Evolutionary conservation across 768 basidiomycete species (phyloP).

Genomic region (Ramaria rubella): DNA sequence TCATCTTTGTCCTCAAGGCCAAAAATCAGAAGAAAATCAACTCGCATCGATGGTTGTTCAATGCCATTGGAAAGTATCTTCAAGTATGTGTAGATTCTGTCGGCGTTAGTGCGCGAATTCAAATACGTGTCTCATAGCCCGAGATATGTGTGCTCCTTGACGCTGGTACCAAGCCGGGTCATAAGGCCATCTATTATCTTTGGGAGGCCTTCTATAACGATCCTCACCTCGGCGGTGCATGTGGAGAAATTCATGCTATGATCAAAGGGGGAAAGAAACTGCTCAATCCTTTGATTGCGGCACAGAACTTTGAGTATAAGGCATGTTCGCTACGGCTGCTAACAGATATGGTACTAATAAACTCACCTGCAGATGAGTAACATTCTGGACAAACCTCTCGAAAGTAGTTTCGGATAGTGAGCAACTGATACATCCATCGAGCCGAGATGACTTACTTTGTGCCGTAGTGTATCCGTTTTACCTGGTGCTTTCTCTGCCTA

Average conservation of each 20-base stretch:
- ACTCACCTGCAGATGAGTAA: conserved; percentile 74
- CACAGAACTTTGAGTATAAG: conserved; percentile 95
- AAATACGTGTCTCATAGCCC: conserved; percentile 44
- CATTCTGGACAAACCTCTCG: conserved; percentile 93
- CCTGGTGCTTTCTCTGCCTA: conserved; percentile 98
- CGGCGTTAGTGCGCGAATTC: background rate
- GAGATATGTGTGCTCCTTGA: conserved; percentile 91
- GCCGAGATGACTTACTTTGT: background rate
- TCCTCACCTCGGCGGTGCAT: conserved; percentile 74
- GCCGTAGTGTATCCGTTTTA: conserved; percentile 65
- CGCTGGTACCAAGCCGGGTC: conserved; percentile 94
- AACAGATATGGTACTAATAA: background rate
- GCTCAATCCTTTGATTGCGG: conserved; percentile 86
- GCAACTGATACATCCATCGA: conserved; percentile 10
- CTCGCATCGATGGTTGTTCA: conserved; percentile 94
- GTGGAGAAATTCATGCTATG: conserved; percentile 97
- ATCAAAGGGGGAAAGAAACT: conserved; percentile 88
- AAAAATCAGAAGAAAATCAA: conserved; percentile 97
- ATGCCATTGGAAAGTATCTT: conserved; percentile 79
- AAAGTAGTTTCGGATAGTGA: conserved; percentile 87
- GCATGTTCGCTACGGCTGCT: background rate
- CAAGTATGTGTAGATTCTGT: conserved; percentile 37
- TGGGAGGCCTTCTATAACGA: conserved; percentile 91
- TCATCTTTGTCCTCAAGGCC: conserved; percentile 86
- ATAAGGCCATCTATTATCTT: conserved; percentile 91